phyloP scores from a whole-genome alignment of 1,284 basidiomycete genomes.

The Sanghuangporus baumii region DNA sequence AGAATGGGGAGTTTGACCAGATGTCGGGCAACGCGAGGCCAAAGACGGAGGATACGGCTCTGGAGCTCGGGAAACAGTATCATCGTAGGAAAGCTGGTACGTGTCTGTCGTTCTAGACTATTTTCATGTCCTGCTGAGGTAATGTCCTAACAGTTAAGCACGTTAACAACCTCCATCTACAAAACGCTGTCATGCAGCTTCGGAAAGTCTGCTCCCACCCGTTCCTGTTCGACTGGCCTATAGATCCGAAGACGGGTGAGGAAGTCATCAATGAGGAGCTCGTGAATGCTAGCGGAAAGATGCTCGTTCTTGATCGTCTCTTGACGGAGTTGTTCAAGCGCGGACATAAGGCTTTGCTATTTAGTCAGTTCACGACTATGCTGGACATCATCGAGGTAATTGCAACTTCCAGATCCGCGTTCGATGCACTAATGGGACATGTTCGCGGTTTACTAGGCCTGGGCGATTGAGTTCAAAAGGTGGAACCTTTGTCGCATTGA shows the following conservation, averaged over 20 bases:
- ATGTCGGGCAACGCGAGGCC: background rate
- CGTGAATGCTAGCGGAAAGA: constrained; percentile 88
- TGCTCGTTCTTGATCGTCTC: constrained; percentile 90
- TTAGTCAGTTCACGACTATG: constrained; percentile 96
- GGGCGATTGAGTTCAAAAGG: constrained; percentile 78
- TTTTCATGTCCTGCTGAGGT: background rate
- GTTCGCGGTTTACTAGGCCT: constrained; percentile 49
- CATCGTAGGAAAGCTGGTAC: constrained; percentile 55
- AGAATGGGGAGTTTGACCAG: constrained; percentile 34
- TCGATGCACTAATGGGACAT: constrained; percentile 1
- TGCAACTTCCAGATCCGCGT: constrained; percentile 16
- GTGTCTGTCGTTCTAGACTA: constrained; percentile 23
- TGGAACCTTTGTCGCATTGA: constrained; percentile 89
- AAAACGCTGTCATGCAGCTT: constrained; percentile 94
- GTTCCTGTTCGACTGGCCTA: constrained; percentile 87
- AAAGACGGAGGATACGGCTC: constrained; percentile 2
- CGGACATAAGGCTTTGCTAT: constrained; percentile 88
- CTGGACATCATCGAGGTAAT: constrained; percentile 86
- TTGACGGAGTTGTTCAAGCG: constrained; percentile 79
- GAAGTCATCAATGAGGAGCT: constrained; percentile 69
- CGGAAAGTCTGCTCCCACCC: constrained; percentile 95
- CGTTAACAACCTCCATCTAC: constrained; percentile 87
- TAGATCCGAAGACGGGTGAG: constrained; percentile 56
- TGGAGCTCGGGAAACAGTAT: constrained; percentile 37
- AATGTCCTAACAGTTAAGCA: constrained; percentile 52